Base-by-base conservation (phyloP, 2,329 filamentous ascomycete species). In the Aspergillus fumigatiaffinis region DNA sequence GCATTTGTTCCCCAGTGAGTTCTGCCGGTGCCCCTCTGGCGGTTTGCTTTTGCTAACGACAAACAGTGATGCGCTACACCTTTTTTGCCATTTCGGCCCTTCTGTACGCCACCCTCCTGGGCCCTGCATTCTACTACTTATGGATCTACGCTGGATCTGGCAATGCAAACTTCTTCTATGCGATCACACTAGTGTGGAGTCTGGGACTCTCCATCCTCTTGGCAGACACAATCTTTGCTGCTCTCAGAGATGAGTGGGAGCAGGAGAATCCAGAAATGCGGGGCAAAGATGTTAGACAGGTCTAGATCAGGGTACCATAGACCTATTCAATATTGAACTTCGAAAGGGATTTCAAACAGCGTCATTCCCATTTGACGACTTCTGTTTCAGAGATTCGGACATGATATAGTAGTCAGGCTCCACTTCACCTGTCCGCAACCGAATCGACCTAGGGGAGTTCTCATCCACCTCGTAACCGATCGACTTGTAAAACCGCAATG, bases 111-210 rank as follows among this genome's bases (percentile, higher is more conserved):
- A 89, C 88, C 2, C 87, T 96, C 60, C 82, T 99, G 0, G 94
- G 94, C 0, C 94, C 94, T 1, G 92, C 92, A 0, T 99, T 99
- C 72, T 96, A 97, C 73, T 88, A 99, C 71, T 80, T 99, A 4
- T 99, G 94, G 94, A 93, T 99, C 57, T 99, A 97, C 70, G 94
- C 94, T 2, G 94, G 94, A 51, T 96, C 92, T 56, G 94, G 94
- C 28, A 99, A 99, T 68, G 94, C 94, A 58, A 99, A 99, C 73
- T 99, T 99, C 78, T 99, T 99, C 78, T 99, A 99, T 71, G 94
- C 94, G 63, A 97, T 99, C 67, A 99, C 94, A 0, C 79, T 99
- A n/a, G 94, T 99, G 0, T 99, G 94, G 94, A 96, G 91, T 70
- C 74, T 99, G 25, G 94, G 91, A 0, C 82, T 96, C 65, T 92